Evolutionary conservation across 805 yeast species (phyloP), one percentile per base, ranked within the genome.

Genomic region (Naumovozyma baii): DNA sequence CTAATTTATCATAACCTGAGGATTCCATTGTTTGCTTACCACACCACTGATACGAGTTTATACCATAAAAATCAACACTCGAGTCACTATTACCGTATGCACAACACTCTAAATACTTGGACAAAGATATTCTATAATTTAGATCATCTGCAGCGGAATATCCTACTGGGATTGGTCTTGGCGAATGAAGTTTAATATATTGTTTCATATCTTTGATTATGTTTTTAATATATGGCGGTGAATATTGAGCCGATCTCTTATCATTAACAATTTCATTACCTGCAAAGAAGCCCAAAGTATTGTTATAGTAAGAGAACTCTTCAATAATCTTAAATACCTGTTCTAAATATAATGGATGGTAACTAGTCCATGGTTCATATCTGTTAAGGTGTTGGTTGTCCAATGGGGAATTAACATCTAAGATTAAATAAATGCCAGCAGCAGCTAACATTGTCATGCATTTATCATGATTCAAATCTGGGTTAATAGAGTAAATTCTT

Each of bases 101-200:
- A 18, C 77, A 72, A 52, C 96, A 88, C 51, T 81, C 90, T 40
- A 90, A 69, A 56, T 83, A 90, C 41, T 76, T 72, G 0, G 96
- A 81, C 36, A 88, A 68, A 0, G 95, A 73, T 7, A 74, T 73
- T 51, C 97, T 69, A 61, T 74, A 88, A 38, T 69, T 62, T 43
- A 88, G 69, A 54, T 88, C 96, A 62, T 90, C 97, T 1, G 96
- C 97, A 0, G 97, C 96, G 0, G 96, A 86, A 59, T 90, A 90
- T 0, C 97, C 97, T 29, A 90, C 84, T 0, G 97, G 97, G 14
- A 90, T 74, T 12, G 54, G 52, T 40, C 98, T 70, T 1, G 76
- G 72, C 3, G 77, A 61, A 51, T 84, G 74, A 19, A 57, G 51
- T 7, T 63, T 56, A 44, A 85, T 78, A 55, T 82, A 90, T 20